Percentiles rank a stretch among this genome's conserved stretches.
Evolutionary conservation across 441 rosid genomes (phyloP).

Genomic region (Aquilaria agallochum): DNA sequence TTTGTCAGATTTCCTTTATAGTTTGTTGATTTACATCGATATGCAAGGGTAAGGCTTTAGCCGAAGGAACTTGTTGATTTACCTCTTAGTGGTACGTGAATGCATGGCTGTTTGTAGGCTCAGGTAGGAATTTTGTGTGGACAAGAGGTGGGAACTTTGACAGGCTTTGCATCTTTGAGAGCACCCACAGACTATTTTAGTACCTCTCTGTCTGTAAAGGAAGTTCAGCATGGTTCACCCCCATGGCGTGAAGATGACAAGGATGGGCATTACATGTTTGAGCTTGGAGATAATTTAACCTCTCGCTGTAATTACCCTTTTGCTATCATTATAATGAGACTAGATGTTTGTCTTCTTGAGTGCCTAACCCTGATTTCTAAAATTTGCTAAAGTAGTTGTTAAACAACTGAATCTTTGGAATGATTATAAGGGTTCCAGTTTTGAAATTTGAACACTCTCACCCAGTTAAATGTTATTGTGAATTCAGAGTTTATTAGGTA

Average conservation of each 20-base stretch:
- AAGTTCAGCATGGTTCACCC: conserved; percentile 75
- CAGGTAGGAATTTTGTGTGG: conserved; percentile 92
- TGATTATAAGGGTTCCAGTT: too few relatives aligned
- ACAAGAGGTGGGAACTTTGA: conserved; percentile 75
- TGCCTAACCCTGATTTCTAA: too few relatives aligned
- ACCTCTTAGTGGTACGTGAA: conserved; percentile 64
- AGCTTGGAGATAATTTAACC: conserved; percentile 87
- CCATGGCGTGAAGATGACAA: conserved; percentile 95
- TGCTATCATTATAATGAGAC: conserved; percentile 20
- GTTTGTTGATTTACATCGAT: conserved; percentile 1
- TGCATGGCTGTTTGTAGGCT: conserved; percentile 88
- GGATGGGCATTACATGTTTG: conserved; percentile 97
- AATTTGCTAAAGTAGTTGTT: too few relatives aligned
- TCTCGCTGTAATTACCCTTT: conserved; percentile 82
- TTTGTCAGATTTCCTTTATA: neutral
- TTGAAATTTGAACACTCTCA: too few relatives aligned
- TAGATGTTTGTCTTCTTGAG: too few relatives aligned
- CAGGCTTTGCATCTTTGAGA: conserved; percentile 73
- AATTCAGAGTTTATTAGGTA: too few relatives aligned
- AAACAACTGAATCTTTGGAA: too few relatives aligned
- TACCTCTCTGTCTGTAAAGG: conserved; percentile 52
- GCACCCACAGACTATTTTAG: conserved; percentile 53
- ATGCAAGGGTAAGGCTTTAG: conserved; percentile 13
- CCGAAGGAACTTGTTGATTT: conserved; percentile 24
- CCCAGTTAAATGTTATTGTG: too few relatives aligned